A percentile compares a stretch with the other conserved stretches of the same genome.
Conservation (phyloP, 768 basidiomycete genomes). For the Lactarius quietus region DNA sequence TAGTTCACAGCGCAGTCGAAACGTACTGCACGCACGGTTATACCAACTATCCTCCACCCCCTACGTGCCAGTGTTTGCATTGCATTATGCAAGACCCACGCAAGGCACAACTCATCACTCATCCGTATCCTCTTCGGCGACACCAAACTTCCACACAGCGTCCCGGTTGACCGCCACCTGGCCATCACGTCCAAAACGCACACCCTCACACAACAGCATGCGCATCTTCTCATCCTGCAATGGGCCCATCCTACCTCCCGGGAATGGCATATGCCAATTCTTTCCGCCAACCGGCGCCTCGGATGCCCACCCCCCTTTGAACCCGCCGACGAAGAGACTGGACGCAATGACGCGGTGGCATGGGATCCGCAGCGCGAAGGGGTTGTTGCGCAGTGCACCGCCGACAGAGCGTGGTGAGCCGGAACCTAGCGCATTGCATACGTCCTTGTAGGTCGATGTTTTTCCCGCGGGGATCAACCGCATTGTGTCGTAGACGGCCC, state of each 20-base stretch:
- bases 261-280: constrained; percentile 24
- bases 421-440: constrained; percentile 44
- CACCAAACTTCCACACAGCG: constrained; percentile 22
- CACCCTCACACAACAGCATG: constrained; percentile 23
- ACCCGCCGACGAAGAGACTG: constrained; percentile 58
- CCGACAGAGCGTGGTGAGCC: constrained; percentile 71
- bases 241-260: constrained; percentile 17
- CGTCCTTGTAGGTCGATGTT: constrained; percentile 27
- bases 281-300: neutral
- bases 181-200: constrained; percentile 20
- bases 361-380: constrained; percentile 63
- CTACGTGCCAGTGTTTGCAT: neutral
- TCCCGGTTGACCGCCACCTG: constrained; percentile 10
- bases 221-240: constrained; percentile 24
- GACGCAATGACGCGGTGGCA: constrained; percentile 70
- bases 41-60: no score
- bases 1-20: no score
- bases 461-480: constrained; percentile 20
- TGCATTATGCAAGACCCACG: neutral
- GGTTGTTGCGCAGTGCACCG: constrained; percentile 57
- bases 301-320: constrained; percentile 51
- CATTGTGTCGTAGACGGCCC: constrained; percentile 26
- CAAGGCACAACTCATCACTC: no score
- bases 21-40: no score
- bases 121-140: no score